Base-by-base conservation (phyloP, 2,329 filamentous ascomycete species). In the Orbilia oligospora region DNA sequence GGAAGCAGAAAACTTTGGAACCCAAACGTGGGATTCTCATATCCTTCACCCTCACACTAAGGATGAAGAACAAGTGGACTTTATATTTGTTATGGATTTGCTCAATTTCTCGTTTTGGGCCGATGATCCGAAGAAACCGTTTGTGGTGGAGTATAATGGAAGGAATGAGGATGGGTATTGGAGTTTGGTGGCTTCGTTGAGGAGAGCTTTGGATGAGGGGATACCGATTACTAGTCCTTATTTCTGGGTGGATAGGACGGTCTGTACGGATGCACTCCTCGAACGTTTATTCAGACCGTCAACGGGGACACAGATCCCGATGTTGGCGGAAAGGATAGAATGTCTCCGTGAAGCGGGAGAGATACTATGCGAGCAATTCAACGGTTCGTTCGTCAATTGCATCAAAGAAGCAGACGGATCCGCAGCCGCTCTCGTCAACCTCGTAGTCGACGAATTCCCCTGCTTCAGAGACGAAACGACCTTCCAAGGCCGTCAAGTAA, bases 71-170 rank as follows among this genome's bases (percentile, higher is more conserved):
- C 94, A 93, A 0, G 90, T 97, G 22, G 91, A 93, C 80, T 98
- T 99, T 83, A 95, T 99, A 82, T 98, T 99, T 84, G 93, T 93
- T 20, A 97, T 99, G 93, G 96, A 99, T 84, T 85, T 99, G 30
- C 86, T 99, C 64, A 99, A 99, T 84, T 99, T 98, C 83, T 97
- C 91, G 22, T 99, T 99, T 84, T 99, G 96, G 96, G 97, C 93
- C 14, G 91, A 93, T 66, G 85, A 87, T 76, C 82, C 84, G 1
- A 90, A 92, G 10, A 88, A 90, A 4, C 88, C 93, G 10, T 99
- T 95, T 84, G 89, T 92, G 9, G 88, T 99, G 49, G 91, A 93
- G 72, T 98, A 97, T 84, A 48, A 89, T 88, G 55, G 94, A 90
- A 30, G 91, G 89, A 84, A 89, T 85, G 72, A 98, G 94, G 93